A percentile compares a stretch with the other conserved stretches of the same genome.
Evolutionary conservation across 805 yeast genomes (phyloP).

Genomic region (Candida patagonica): DNA sequence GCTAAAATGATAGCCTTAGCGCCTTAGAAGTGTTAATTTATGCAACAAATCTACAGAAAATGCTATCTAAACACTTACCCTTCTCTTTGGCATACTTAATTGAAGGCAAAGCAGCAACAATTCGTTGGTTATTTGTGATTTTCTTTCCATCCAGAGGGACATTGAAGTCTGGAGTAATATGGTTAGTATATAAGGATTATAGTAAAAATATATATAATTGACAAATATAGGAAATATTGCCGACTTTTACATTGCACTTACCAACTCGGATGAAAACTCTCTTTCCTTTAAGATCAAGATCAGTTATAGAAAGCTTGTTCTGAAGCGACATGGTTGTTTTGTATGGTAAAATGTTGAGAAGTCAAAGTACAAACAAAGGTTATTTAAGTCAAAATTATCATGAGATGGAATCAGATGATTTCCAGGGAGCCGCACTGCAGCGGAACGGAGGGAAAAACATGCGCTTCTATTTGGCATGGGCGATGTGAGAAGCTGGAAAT

Average conservation of each 20-base stretch:
- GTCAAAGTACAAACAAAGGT: no score
- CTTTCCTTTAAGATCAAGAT: constrained; percentile 77
- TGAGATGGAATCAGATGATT: no score
- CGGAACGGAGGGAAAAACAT: no score
- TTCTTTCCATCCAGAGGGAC: constrained; percentile 76
- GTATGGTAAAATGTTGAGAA: no score
- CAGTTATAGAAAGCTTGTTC: constrained; percentile 86
- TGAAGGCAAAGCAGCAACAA: constrained; percentile 98
- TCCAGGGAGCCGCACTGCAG: no score
- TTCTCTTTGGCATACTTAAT: constrained; percentile 89
- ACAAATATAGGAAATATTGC: neutral
- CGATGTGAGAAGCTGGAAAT: no score
- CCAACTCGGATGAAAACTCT: constrained; percentile 99
- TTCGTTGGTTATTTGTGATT: constrained; percentile 99
- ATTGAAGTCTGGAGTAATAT: constrained; percentile 29
- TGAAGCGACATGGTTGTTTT: constrained; percentile 76
- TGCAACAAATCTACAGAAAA: no score
- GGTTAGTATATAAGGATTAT: no score
- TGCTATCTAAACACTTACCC: constrained; percentile 16
- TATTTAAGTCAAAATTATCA: no score
- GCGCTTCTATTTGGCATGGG: no score
- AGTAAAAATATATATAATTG: neutral
- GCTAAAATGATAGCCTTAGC: constrained; percentile 91
- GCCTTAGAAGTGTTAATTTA: constrained; percentile 26
- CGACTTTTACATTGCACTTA: no score